A percentile compares a stretch with the other conserved stretches of the same genome.
Evolutionary conservation across 2,329 filamentous ascomycete genomes (phyloP).

Genomic region (Paraconiothyrium sp.): DNA sequence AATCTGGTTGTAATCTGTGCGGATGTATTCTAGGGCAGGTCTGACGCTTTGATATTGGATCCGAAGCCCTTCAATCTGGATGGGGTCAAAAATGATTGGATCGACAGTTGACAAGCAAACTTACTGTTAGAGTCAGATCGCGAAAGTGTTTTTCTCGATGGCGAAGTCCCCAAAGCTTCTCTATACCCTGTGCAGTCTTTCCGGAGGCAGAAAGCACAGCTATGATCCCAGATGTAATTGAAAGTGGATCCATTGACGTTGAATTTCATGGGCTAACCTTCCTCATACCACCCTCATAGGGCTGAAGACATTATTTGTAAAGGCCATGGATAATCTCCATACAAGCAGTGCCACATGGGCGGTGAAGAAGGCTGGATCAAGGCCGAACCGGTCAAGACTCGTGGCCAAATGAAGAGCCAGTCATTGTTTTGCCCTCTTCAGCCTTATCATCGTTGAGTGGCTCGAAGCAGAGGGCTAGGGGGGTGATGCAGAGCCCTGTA

Average conservation of each 20-base stretch:
- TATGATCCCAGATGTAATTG: constrained; percentile 15
- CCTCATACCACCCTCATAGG: not conserved
- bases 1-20: not conserved
- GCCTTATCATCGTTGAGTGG: not conserved
- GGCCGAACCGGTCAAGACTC: not conserved
- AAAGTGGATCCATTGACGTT: constrained; percentile 15
- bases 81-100: not conserved
- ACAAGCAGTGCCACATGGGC: not conserved
- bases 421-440: not conserved
- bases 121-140: not conserved
- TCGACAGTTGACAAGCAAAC: not conserved
- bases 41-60: not conserved
- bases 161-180: constrained; percentile 15
- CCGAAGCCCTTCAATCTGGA: not conserved
- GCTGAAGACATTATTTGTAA: not conserved
- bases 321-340: not conserved
- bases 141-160: constrained; percentile 17
- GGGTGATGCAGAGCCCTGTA: not conserved
- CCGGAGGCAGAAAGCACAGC: constrained; percentile 17
- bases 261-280: not conserved
- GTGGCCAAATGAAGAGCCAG: not conserved
- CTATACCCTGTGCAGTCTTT: constrained; percentile 16
- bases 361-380: not conserved
- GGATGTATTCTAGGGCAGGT: not conserved
- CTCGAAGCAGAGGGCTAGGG: not conserved